Evolutionary conservation across 352 stramenopile species (phyloP).

Genomic region (Globisporangium paroecandrum): DNA sequence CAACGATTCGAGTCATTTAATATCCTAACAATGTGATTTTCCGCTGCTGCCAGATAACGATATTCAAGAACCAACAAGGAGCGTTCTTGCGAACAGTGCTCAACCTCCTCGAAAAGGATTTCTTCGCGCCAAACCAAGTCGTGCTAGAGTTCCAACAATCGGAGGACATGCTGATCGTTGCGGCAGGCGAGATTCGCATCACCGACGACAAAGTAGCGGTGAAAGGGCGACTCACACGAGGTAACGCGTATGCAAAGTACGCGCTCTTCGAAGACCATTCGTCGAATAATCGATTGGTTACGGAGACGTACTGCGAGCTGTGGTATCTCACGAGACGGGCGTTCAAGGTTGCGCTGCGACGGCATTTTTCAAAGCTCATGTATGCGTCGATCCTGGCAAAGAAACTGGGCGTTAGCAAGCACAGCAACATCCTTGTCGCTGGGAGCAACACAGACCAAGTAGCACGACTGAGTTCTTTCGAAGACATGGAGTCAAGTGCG

Average conservation of each 20-base stretch:
- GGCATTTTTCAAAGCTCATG: conserved; percentile 57
- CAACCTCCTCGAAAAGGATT: conserved; percentile 37
- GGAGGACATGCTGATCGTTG: conserved; percentile 58
- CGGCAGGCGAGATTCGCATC: conserved; percentile 38
- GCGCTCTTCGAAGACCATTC: conserved; percentile 42
- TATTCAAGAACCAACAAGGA: conserved; percentile 45
- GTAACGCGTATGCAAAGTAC: conserved; percentile 44
- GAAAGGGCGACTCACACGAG: conserved; percentile 26
- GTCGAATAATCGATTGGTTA: conserved; percentile 27
- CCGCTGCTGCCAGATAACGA: conserved; percentile 22
- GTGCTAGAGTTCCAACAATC: conserved; percentile 26
- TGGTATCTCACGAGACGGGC: conserved; percentile 34
- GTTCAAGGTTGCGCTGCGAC: conserved; percentile 42
- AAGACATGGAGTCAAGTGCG: conserved; percentile 34
- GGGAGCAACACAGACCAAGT: not conserved
- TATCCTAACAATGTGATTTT: not conserved
- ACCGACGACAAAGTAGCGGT: conserved; percentile 17
- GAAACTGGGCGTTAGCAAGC: conserved; percentile 18
- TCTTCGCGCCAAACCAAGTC: conserved; percentile 41
- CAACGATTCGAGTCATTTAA: not conserved
- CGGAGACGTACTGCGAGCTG: conserved; percentile 48
- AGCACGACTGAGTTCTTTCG: conserved; percentile 25
- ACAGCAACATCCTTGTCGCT: not conserved
- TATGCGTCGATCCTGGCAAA: conserved; percentile 40
- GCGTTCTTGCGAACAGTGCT: conserved; percentile 54